Evolutionary conservation across 352 stramenopile genomes (phyloP).

Genomic region (Globisporangium solare): DNA sequence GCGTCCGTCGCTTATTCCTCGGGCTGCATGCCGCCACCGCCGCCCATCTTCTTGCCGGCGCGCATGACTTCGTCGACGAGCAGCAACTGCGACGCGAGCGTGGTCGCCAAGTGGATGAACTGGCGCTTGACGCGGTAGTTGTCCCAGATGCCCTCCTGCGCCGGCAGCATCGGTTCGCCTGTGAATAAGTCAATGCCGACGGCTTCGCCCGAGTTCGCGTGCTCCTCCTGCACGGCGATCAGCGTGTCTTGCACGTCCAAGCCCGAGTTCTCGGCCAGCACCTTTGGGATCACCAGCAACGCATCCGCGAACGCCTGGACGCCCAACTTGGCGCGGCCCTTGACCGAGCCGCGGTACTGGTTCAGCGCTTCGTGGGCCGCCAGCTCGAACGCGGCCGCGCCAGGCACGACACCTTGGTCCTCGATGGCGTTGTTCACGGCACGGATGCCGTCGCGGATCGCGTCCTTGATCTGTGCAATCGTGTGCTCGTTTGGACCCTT

Average conservation of each 20-base stretch:
- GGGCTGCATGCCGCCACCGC: conserved; percentile 45
- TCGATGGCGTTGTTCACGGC: conserved; percentile 99
- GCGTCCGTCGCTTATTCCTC: conserved; percentile 45
- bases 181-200: conserved; percentile 96
- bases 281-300: conserved; percentile 98
- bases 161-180: conserved; percentile 95
- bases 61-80: conserved; percentile 99
- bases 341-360: conserved; percentile 84
- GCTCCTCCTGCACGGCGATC: conserved; percentile 95
- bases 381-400: conserved; percentile 97
- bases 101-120: conserved; percentile 97
- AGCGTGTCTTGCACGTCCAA: conserved; percentile 93
- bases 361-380: conserved; percentile 86
- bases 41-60: conserved; percentile 97
- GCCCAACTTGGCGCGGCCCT: conserved; percentile 96
- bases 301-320: conserved; percentile 98
- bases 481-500: conserved; percentile 98
- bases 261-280: conserved; percentile 89
- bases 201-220: conserved; percentile 82
- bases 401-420: conserved; percentile 94
- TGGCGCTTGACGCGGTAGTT: conserved; percentile 99
- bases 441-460: conserved; percentile 96
- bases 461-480: conserved; percentile 99
- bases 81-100: conserved; percentile 97
- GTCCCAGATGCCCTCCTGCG: conserved; percentile 97